Evolutionary conservation across 148 eudicot genomes (phyloP), one percentile per base, ranked within the genome.

Genomic region (Amaranthus hypochondriacus): DNA sequence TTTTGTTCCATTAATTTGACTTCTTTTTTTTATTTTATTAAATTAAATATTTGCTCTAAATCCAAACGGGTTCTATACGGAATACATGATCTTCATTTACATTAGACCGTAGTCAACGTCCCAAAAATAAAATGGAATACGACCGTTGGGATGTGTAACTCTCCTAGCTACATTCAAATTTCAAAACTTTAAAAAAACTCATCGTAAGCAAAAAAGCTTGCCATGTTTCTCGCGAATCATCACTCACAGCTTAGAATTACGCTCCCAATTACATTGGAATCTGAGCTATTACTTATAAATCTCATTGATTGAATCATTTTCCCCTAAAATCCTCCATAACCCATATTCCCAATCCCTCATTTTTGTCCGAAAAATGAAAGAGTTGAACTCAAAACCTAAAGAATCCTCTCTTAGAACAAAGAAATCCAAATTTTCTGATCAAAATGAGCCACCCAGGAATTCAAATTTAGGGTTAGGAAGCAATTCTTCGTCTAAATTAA

Each of bases 381-480:
- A 62, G 5, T 47, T 9, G 5, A 39, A 4, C 66, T 1, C 42
- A 62, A 62, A 55, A 55, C 3, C 58, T 9, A 55, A n/a, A 55
- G 58, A 55, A 55, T 14, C 39, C 39, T 28, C 39, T 28, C 39
- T 57, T 4, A 57, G 10, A 62, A 8, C 44, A 13, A 62, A 11
- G 43, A 62, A 62, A 62, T 43, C 48, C 5, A 62, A 62, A 48
- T 62, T 62, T 42, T 39, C 66, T 6, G 48, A 62, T 43, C 48
- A 62, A 62, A 62, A 62, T 43, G 44, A 62, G 48, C 14, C 66
- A 62, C 66, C 66, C 42, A 62, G 43, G 66, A 62, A 9, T 10
- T 2, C 43, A n/a, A 60, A 60, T 21, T 60, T 46, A 60, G 44
- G 64, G 14, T 60, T 46, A 60, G 44, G 64, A 13, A 62, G 12